A percentile compares a stretch with the other conserved stretches of the same genome.
Conservation (phyloP, 352 stramenopile genomes). For the Pythium utonaiense region DNA sequence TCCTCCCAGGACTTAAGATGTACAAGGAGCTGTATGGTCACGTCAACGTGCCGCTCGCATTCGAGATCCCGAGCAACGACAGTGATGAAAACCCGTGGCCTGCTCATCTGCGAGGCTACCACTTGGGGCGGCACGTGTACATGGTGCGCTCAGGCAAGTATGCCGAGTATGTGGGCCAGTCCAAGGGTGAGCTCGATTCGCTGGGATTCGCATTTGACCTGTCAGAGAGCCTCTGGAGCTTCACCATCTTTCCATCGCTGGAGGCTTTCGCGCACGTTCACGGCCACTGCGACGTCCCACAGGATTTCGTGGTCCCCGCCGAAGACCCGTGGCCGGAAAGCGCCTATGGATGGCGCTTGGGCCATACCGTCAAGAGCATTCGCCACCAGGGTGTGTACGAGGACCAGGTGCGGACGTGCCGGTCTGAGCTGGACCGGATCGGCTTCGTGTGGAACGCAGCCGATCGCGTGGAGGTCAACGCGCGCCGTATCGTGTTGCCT, state of each 20-base stretch:
- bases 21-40: slow-evolving; percentile 62
- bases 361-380: slow-evolving; percentile 91
- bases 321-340: slow-evolving; percentile 72
- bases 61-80: slow-evolving; percentile 38
- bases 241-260: slow-evolving; percentile 77
- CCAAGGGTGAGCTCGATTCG: slow-evolving; percentile 35
- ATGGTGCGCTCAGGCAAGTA: slow-evolving; percentile 68
- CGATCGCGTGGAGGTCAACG: slow-evolving; percentile 53
- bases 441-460: slow-evolving; percentile 92
- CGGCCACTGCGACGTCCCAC: slow-evolving; percentile 88
- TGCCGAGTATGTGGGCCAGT: slow-evolving; percentile 36
- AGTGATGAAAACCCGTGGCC: slow-evolving; percentile 48
- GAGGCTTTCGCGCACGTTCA: slow-evolving; percentile 80
- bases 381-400: slow-evolving; percentile 71
- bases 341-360: slow-evolving; percentile 83
- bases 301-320: slow-evolving; percentile 89
- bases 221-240: slow-evolving; percentile 51
- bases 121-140: slow-evolving; percentile 59
- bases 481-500: slow-evolving; percentile 52
- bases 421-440: slow-evolving; percentile 73
- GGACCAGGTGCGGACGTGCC: slow-evolving; percentile 70
- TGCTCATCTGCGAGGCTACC: slow-evolving; percentile 41
- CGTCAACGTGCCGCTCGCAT: slow-evolving; percentile 56
- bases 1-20: slow-evolving; percentile 50
- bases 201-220: slow-evolving; percentile 67